These are phyloP conservation scores for Verticillium klebahnii DNA, from an alignment of 2,329 filamentous ascomycete species.

Conservation along the genomic window DNA sequence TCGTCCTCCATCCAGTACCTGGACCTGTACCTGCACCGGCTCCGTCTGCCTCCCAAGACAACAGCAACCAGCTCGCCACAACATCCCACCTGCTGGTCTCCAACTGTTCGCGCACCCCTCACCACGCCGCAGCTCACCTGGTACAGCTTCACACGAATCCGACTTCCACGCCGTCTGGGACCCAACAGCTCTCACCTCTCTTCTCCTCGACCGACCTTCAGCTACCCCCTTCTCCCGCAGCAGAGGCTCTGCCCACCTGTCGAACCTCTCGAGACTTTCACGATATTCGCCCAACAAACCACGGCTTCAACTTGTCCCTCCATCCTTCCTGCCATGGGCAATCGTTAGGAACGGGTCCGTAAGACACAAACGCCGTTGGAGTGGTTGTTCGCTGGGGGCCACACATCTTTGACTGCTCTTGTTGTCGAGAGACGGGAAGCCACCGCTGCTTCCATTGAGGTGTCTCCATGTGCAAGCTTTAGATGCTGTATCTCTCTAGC, in stretches of 20 bases:
- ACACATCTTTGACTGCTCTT: not conserved
- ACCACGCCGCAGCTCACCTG: not conserved
- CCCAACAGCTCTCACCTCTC: not conserved
- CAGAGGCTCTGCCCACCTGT: not conserved
- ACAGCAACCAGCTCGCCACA: not conserved
- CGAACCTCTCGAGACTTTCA: not conserved
- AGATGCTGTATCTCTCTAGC: not conserved
- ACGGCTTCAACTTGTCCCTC: not conserved
- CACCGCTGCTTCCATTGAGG: not conserved
- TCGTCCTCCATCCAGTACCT: not conserved
- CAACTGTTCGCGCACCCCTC: not conserved
- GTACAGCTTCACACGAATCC: not conserved
- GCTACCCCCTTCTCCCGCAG: not conserved
- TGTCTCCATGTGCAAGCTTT: not conserved
- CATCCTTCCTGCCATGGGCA: constrained; percentile 6
- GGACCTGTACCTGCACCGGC: not conserved
- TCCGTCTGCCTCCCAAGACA: not conserved
- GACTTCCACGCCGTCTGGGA: not conserved
- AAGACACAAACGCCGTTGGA: not conserved
- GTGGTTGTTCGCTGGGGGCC: not conserved
- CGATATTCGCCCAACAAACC: not conserved
- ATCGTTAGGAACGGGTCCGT: not conserved
- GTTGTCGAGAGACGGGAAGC: not conserved
- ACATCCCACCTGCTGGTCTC: not conserved
- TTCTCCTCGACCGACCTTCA: not conserved